These are phyloP conservation scores for Cercospora janseana DNA, from an alignment of 2,329 filamentous ascomycete genomes.

Conservation along the genomic window DNA sequence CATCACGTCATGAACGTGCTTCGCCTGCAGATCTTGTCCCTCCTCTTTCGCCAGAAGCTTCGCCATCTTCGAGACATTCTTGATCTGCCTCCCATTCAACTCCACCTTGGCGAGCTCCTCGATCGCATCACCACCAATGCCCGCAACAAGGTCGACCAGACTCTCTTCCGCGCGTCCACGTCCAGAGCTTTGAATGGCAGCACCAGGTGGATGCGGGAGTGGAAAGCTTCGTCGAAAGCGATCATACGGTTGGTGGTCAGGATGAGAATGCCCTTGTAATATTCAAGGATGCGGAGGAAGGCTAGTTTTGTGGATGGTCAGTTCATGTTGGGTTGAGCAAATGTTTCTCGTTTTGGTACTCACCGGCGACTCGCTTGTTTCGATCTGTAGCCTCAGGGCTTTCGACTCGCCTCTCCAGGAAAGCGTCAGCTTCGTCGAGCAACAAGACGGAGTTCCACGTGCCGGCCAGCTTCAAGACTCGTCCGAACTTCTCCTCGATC, in stretches of 20 bases:
- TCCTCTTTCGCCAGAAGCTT: constrained; percentile 19
- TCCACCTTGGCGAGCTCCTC: constrained; percentile 16
- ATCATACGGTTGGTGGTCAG: constrained; percentile 41
- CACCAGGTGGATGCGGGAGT: constrained; percentile 37
- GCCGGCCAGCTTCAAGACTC: constrained; percentile 47
- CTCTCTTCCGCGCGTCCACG: constrained; percentile 27
- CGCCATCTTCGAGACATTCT: constrained; percentile 23
- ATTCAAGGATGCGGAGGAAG: constrained; percentile 41
- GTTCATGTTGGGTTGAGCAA: too few relatives aligned
- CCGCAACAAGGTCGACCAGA: constrained; percentile 29
- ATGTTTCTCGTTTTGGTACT: neutral
- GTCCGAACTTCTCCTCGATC: constrained; percentile 20
- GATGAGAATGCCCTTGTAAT: constrained; percentile 35
- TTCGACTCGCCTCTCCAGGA: constrained; percentile 52
- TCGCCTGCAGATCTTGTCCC: constrained; percentile 13
- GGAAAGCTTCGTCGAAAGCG: constrained; percentile 40
- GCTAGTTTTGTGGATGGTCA: too few relatives aligned
- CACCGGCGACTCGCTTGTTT: neutral
- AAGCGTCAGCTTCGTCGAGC: constrained; percentile 61
- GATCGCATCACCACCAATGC: constrained; percentile 20
- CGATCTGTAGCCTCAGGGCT: neutral
- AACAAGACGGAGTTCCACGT: constrained; percentile 56
- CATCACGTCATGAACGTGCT: too few relatives aligned
- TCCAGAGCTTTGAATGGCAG: constrained; percentile 36
- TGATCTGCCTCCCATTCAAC: constrained; percentile 21